phyloP scores from a whole-genome alignment of 176 grass and related monocot species.

The Thinopyrum elongatum region DNA sequence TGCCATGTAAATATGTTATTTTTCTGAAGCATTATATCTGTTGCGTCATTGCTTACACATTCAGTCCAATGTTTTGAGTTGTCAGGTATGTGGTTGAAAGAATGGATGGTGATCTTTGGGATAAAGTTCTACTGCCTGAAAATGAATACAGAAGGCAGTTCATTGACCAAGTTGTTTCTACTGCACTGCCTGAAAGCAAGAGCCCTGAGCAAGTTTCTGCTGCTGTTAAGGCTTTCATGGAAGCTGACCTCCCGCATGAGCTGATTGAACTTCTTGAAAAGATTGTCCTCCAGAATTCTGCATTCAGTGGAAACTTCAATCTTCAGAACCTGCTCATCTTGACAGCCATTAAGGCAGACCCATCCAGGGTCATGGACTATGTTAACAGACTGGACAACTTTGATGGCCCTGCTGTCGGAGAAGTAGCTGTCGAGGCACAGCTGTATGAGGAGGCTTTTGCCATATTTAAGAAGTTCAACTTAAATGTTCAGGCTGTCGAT shows the following conservation, averaged over 20 bases:
- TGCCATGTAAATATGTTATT: not conserved
- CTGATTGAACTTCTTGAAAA: slow-evolving; percentile 98
- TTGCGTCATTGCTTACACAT: slow-evolving; percentile 1
- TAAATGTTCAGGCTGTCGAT: slow-evolving; percentile 94
- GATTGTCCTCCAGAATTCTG: slow-evolving; percentile 98
- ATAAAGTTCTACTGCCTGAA: slow-evolving; percentile 92
- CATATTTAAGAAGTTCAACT: slow-evolving; percentile 98
- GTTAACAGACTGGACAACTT: slow-evolving; percentile 97
- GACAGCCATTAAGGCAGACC: slow-evolving; percentile 93
- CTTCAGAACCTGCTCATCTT: slow-evolving; percentile 96
- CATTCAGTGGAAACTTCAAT: slow-evolving; percentile 95
- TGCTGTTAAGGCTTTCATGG: slow-evolving; percentile 99
- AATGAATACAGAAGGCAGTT: slow-evolving; percentile 99
- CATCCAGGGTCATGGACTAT: slow-evolving; percentile 96
- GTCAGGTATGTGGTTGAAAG: slow-evolving; percentile 93
- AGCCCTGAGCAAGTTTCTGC: slow-evolving; percentile 98
- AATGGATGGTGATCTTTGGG: slow-evolving; percentile 95
- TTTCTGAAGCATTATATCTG: not conserved
- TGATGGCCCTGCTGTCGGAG: slow-evolving; percentile 96
- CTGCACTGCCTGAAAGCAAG: slow-evolving; percentile 94
- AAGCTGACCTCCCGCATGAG: slow-evolving; percentile 94
- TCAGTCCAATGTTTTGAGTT: slow-evolving; percentile 29
- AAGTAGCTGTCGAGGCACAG: slow-evolving; percentile 92
- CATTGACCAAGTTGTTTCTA: slow-evolving; percentile 98
- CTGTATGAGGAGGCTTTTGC: slow-evolving; percentile 94